Base-by-base conservation (phyloP, 352 stramenopile genomes). In the Plasmopara halstedii region DNA sequence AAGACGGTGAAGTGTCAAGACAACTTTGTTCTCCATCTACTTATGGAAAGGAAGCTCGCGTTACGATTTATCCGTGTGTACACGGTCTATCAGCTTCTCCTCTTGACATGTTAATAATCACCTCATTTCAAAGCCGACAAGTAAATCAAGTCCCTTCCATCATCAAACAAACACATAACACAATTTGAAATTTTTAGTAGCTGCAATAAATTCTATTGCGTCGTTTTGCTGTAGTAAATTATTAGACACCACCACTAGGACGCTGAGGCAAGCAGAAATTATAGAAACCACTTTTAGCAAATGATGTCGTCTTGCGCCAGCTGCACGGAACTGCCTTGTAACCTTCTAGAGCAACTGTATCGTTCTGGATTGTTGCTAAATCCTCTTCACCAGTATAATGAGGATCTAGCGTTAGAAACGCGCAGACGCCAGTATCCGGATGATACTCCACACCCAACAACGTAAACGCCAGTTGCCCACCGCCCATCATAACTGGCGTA, bases 401-500 rank as follows among this genome's bases (percentile, higher is more conserved):
- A 36, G 83, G 83, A 46, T 94, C 83, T 7, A 94, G 53, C 22
- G 87, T 85, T 26, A 94, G 62, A 58, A 93, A 83, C 14, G 71
- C 67, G 34, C 70, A 83, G 18, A 88, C 73, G 19, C 63, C 67
- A n/a, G 58, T 66, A 9, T 56, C 50, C 2, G 62, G 62, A 31
- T 89, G 80, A 44, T 79, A 91, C 48, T 81, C 66, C 6, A 94
- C 78, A 32, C 83, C 83, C 22, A 94, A 43, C 11, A 91, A 33
- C 5, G 81, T 94, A 62, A 91, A 91, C 35, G 83, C 83, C 37
- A 94, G 64, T 29, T 82, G 67, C 1, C 74, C 81, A 20, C 83
- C 80, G 17, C 83, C 78, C 64, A 94, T 88, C 83, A 94, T 94
- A 19, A 94, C 79, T 2, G 83, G 83, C 23, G 79, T 88, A 15